A percentile compares a stretch with the other conserved stretches of the same genome.
Evolutionary conservation across 116 monocot species (phyloP).

Genomic region (Trichopus zeylanicus): DNA sequence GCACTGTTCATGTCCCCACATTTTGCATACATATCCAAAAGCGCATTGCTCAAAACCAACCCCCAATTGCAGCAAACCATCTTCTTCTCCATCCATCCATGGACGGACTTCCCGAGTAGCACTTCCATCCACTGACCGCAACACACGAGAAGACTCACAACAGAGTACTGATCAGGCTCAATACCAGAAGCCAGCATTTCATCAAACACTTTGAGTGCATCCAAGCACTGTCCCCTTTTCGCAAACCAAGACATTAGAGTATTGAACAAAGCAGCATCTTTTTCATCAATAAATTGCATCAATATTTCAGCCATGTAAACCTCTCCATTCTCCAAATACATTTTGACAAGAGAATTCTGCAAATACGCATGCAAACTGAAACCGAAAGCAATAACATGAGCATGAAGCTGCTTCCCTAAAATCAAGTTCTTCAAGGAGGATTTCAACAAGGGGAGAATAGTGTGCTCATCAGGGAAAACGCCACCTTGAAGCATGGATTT

Average conservation of each 20-base stretch:
- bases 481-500: conserved; percentile 26
- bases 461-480: conserved; percentile 40
- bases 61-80: conserved; percentile 5
- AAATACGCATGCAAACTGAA: conserved; percentile 23
- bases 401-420: conserved; percentile 27
- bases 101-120: conserved; percentile 33
- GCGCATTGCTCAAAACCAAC: conserved; percentile 42
- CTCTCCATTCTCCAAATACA: conserved; percentile 35
- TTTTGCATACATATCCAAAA: conserved; percentile 65
- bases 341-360: conserved; percentile 52
- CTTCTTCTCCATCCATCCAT: conserved; percentile 36
- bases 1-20: conserved; percentile 34
- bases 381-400: conserved; percentile 35
- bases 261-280: conserved; percentile 44
- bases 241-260: conserved; percentile 45
- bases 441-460: conserved; percentile 42
- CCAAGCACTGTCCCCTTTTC: conserved; percentile 13
- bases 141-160: conserved; percentile 34
- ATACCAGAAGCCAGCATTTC: conserved; percentile 23
- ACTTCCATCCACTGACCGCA: conserved; percentile 28
- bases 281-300: conserved; percentile 17
- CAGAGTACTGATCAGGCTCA: conserved; percentile 41
- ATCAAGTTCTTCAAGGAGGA: conserved; percentile 10
- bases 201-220: conserved; percentile 33
- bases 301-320: conserved; percentile 12